Base-by-base conservation (phyloP, 2,329 filamentous ascomycete genomes). In the Colletotrichum sp. region DNA sequence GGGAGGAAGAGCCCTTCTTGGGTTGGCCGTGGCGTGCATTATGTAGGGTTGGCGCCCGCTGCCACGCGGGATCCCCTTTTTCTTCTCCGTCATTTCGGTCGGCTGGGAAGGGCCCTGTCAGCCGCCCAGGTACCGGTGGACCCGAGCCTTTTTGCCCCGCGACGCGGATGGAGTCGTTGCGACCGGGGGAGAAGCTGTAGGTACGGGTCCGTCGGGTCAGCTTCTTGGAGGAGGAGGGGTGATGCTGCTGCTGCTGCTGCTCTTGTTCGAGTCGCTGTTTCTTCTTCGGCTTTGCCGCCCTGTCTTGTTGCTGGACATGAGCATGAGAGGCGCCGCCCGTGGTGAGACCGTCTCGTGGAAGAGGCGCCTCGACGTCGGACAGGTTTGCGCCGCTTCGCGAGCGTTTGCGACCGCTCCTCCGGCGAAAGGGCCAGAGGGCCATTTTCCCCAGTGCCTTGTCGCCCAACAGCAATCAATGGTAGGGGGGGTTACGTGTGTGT, bases 341-440 rank as follows among this genome's bases (percentile, higher is more conserved):
- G 6, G 83, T 83, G 39, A 84, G 83, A 77, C 80, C n/a, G 44
- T 52, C 82, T 68, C 84, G 86, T 79, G 79, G 81, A 66, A 83
- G 79, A 39, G 81, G 72, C 16, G 86, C 86, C 82, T 92, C 88
- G 81, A 88, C 84, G 80, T 90, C 90, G 75, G 89, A 85, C 79
- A 90, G 85, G 79, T 89, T 89, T 80, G 89, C 90, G 84, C 91
- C 84, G 78, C 86, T 86, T 76, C 87, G 85, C 78, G 88, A 84
- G 82, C 89, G 88, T 85, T 88, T 92, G 85, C 93, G 93, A 85
- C 92, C 93, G 85, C 91, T 93, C 86, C 90, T 93, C 82, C 93
- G 92, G 85, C 93, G 90, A 85, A 98, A 98, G 77, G 93, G 95
- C 95, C 95, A 98, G 85, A 96, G 88, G 83, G 93, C 92, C 95